phyloP scores from a whole-genome alignment of 495 filamentous ascomycete species.

The Hypoxylon fuscum region DNA sequence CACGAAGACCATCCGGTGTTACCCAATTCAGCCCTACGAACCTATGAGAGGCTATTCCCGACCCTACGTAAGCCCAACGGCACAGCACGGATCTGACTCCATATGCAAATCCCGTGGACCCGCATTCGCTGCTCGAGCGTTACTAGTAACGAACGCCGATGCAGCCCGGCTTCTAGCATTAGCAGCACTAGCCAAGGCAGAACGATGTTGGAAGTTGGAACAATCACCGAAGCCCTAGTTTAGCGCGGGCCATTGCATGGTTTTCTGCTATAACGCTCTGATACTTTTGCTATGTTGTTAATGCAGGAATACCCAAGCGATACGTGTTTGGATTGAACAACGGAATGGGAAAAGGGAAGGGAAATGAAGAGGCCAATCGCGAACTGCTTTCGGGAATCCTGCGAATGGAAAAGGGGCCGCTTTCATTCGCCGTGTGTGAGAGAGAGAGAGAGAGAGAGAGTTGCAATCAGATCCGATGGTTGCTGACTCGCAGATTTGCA shows the following conservation, averaged over 20 bases:
- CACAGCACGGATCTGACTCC: constrained; percentile 24
- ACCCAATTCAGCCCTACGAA: constrained; percentile 37
- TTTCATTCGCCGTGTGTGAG: constrained; percentile 18
- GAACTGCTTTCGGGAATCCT: constrained; percentile 4
- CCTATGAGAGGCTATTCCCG: constrained; percentile 34
- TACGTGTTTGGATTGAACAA: constrained; percentile 23
- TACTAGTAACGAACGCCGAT: constrained; percentile 15
- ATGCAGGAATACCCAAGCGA: constrained; percentile 30
- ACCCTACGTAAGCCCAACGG: constrained; percentile 31
- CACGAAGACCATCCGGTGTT: constrained; percentile 21
- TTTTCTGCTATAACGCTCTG: background rate
- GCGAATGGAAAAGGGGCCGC: background rate
- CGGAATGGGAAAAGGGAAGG: constrained; percentile 1
- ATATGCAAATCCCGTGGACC: constrained; percentile 22
- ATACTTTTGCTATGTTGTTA: background rate
- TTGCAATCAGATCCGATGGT: constrained; percentile 15
- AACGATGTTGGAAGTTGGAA: no score
- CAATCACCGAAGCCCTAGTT: no score
- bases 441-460: no score
- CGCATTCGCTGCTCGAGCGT: constrained; percentile 5
- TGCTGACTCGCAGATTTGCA: constrained; percentile 39
- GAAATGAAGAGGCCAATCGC: constrained; percentile 20
- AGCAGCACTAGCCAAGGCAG: no score
- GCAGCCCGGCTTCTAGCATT: constrained; percentile 9
- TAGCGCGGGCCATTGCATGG: no score